These are phyloP conservation scores for Quambalaria eucalypti DNA, from an alignment of 1,284 basidiomycete genomes.

Conservation along the genomic window DNA sequence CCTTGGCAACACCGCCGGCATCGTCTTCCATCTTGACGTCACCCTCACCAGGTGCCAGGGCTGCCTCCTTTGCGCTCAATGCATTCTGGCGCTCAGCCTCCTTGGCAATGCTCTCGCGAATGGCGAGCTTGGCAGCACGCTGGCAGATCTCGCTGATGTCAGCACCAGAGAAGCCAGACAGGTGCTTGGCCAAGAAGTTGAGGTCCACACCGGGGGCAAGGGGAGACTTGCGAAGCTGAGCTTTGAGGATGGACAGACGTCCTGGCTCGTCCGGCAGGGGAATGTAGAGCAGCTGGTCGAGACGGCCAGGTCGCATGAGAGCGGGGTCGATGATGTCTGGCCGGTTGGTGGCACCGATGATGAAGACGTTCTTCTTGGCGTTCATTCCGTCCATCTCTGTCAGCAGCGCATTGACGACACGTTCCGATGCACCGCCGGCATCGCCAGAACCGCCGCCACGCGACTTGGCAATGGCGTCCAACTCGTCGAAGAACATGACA, in stretches of 20 bases:
- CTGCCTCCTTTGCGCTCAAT: slow-evolving; percentile 27
- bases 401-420: slow-evolving; percentile 86
- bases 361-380: slow-evolving; percentile 97
- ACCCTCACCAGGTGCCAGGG: slow-evolving; percentile 10
- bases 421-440: slow-evolving; percentile 88
- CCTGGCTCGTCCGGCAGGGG: slow-evolving; percentile 79
- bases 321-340: slow-evolving; percentile 99
- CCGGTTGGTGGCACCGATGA: slow-evolving; percentile 95
- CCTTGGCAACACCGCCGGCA: slow-evolving; percentile 21
- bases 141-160: slow-evolving; percentile 98
- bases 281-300: slow-evolving; percentile 59
- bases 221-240: slow-evolving; percentile 85
- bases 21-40: slow-evolving; percentile 63
- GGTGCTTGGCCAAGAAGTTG: slow-evolving; percentile 77
- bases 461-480: slow-evolving; percentile 96
- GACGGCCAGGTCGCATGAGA: slow-evolving; percentile 91
- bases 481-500: slow-evolving; percentile 99
- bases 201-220: slow-evolving; percentile 79
- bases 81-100: slow-evolving; percentile 76
- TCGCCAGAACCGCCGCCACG: slow-evolving; percentile 72
- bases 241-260: slow-evolving; percentile 81
- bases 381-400: slow-evolving; percentile 99
- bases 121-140: slow-evolving; percentile 90
- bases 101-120: slow-evolving; percentile 85
- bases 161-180: slow-evolving; percentile 97